Evolutionary conservation across 257 asterid species (phyloP), one percentile per base, ranked within the genome.

Genomic region (Scutellaria minor): DNA sequence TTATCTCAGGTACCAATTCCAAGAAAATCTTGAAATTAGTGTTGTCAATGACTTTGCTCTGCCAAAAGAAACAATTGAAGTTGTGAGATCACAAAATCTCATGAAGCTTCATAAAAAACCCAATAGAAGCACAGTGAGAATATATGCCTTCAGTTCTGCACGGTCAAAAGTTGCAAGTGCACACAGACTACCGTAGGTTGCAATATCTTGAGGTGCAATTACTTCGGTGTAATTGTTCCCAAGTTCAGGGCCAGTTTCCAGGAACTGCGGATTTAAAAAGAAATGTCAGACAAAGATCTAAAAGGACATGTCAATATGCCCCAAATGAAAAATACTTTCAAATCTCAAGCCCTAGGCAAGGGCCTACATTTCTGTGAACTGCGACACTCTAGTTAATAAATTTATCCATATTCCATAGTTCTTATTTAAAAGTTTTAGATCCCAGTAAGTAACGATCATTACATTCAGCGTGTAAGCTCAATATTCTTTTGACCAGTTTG

Each of bases 141-240:
- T 10, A 48, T 10, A 83, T 67, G 79, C 99, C 98, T 95, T 95
- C 75, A 95, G 81, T 75, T 95, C 99, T 22, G 96, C 82, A 13
- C 98, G 93, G 72, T 95, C 98, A 82, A 95, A 95, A 79, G 90
- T 95, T 79, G 99, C 97, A 68, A 95, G 98, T 57, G 98, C 98
- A 72, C 99, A 95, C 61, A 95, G 90, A 68, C 98, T 94, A 74
- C 98, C 99, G 66, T 95, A 95, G 52, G 99, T 95, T 31, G 99
- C 99, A 79, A 92, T 84, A 85, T 95, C 99, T 83, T 95, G 99
- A 45, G 89, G 86, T 58, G 99, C 93, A 78, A 95, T 95, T 54
- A 95, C 97, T 82, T 89, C 96, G 0, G 82, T 85, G 81, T 84
- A 95, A 83, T 74, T 80, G 87, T 85, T 95, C 58, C 91, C 96